A percentile compares a stretch with the other conserved stretches of the same genome.
phyloP scores from a whole-genome alignment of 306 rosid genomes.

The Cucumis melo region DNA sequence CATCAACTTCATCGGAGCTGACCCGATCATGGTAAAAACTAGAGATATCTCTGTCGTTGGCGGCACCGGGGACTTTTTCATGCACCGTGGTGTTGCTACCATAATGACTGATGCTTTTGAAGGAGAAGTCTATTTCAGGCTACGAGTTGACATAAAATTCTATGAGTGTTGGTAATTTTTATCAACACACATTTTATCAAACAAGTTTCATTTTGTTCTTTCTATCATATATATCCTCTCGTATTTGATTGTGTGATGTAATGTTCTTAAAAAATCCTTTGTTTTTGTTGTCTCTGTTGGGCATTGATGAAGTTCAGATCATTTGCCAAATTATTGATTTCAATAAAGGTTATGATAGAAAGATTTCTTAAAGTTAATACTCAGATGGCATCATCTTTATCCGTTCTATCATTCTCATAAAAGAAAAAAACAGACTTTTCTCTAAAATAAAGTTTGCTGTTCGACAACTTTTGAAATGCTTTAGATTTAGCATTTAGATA shows the following conservation, averaged over 20 bases:
- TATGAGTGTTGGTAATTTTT: conserved; percentile 48
- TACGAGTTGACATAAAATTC: conserved; percentile 45
- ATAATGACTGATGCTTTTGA: conserved; percentile 51
- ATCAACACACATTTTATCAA: neutral
- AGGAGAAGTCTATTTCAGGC: conserved; percentile 65
- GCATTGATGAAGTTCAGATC: neutral
- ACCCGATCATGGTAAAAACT: conserved; percentile 32
- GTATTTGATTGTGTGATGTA: neutral
- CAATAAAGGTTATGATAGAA: neutral
- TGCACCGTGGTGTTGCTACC: conserved; percentile 68
- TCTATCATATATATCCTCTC: neutral
- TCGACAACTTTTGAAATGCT: no score
- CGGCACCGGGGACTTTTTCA: conserved; percentile 75
- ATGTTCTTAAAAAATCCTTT: neutral
- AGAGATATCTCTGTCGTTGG: conserved; percentile 59
- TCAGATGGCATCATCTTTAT: no score
- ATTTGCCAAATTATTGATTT: neutral
- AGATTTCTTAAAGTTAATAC: neutral
- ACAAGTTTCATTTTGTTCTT: neutral
- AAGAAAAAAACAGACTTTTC: no score
- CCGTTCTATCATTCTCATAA: no score
- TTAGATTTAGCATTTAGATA: no score
- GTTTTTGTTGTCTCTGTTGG: neutral
- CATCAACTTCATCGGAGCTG: conserved; percentile 50
- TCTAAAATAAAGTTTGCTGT: no score